Evolutionary conservation across 805 yeast genomes (phyloP).

Genomic region (Candida ponderosae): DNA sequence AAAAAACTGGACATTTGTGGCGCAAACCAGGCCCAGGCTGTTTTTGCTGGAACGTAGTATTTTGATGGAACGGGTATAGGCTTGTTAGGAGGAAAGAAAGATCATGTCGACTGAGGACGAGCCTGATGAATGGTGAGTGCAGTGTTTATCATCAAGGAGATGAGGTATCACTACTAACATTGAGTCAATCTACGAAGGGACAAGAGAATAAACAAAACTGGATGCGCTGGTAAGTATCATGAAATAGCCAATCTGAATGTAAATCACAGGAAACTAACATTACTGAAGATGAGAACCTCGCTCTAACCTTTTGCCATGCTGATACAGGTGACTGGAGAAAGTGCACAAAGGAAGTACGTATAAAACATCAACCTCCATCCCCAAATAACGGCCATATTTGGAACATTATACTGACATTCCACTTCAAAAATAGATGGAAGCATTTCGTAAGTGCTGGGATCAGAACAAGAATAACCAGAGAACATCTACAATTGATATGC

Average conservation of each 20-base stretch:
- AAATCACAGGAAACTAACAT: no score
- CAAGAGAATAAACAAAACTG: slow-evolving; percentile 61
- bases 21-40: no score
- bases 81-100: no score
- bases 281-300: slow-evolving; percentile 50
- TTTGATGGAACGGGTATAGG: no score
- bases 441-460: slow-evolving; percentile 36
- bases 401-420: slow-evolving; percentile 2
- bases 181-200: no score
- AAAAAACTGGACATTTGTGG: neutral
- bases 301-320: slow-evolving; percentile 69
- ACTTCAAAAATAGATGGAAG: slow-evolving; percentile 33
- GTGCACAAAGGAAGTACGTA: slow-evolving; percentile 54
- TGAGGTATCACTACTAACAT: no score
- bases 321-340: slow-evolving; percentile 78
- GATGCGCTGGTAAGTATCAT: slow-evolving; percentile 47
- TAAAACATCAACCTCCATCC: neutral
- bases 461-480: slow-evolving; percentile 28
- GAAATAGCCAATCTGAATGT: neutral
- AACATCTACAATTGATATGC: slow-evolving; percentile 28
- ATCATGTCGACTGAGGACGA: slow-evolving; percentile 37
- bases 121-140: slow-evolving; percentile 61
- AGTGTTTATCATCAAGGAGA: no score
- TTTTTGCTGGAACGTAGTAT: neutral
- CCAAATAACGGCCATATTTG: neutral